Evolutionary conservation across 768 basidiomycete species (phyloP), one percentile per base, ranked within the genome.

Genomic region (Cubamyces sp.): DNA sequence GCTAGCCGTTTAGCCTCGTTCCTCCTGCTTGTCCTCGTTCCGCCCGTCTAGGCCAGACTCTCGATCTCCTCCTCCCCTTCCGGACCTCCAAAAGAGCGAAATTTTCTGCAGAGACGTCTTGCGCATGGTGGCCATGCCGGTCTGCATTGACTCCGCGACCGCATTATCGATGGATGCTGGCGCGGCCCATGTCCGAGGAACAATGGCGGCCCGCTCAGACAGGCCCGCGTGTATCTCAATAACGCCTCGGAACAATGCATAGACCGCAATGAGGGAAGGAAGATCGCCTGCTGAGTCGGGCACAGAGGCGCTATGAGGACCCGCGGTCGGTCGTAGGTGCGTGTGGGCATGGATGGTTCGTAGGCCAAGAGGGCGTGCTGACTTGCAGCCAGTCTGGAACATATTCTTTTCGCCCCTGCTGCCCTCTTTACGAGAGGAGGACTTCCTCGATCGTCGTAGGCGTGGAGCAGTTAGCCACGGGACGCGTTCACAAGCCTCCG

Each of bases 111-210:
- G 4, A 9, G 39, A 28, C 41, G 40, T 15, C 25, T n/a, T 37
- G 19, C 47, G 49, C 49, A 21, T 52, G 40, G 37, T 16, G 58
- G 58, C 39, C 58, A 60, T 45, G 57, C 41, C 16, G 25, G 26
- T 26, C 8, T 16, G 26, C 25, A 16, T 23, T 37, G 45, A 61
- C 51, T 48, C 60, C 30, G 60, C 60, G 60, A 21, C 52, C 15
- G 30, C 48, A 41, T 43, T 60, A 61, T 61, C 60, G 60, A 61
- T 61, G 60, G 37, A 16, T 26, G 14, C 14, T 45, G 45, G 15
- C 41, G 40, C 12, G 25, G n/a, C n/a, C 19, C 14, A 19, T 19
- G n/a, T 21, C 51, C 37, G 37, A 51, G 37, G 50, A 51, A 37
- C 50, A 21, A 34, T n/a, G 50, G 45, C 9, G 50, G 30, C 7